Base-by-base conservation (phyloP, 225 moss, liverwort and hornwort species). In the Polytrichum commune region DNA sequence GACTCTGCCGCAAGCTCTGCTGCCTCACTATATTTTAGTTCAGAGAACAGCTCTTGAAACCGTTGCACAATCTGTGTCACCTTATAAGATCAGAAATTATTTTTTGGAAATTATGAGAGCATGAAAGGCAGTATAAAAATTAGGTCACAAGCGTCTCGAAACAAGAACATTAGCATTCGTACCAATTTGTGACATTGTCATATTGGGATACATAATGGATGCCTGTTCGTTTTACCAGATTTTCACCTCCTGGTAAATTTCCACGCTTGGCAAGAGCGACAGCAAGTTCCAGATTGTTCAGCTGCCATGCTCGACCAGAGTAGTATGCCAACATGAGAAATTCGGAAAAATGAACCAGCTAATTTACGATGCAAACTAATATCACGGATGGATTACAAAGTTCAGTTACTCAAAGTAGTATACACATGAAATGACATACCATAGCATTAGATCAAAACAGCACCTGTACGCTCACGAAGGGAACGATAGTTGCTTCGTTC, bases 1-100 rank as follows among this genome's bases (percentile, higher is more conserved):
- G 98, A 98, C 73, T 98, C 98, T 29, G 98, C 98, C 71, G 98
- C 98, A 76, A 98, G 90, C 28, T 98, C 98, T 68, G 98, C 98
- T 67, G 98, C 98, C 78, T 98, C 98, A 69, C 91, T 98, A 78
- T 98, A 98, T 77, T 98, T 95, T 91, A 95, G 89, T 74, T 98
- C 95, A 67, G 93, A 93, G 70, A 98, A 98, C 71, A 98, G 78
- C 78, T 98, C 98, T 72, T 98, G 98, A 54, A 98, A 98, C 65
- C 98, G 90, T 95, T 98, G 98, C 33, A 98, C 93, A 72, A 98
- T 95, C 97, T 97, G 85, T 62, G 77, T 73, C 54, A 46, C 60
- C 60, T 23, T 22, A 20, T 60, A 60, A 60, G 7, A 24, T 60
- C 22, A 60, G 60, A 22, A 24, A 60, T 7, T 4, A 1, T 60